Base-by-base conservation (phyloP, 1,139 yeast species). In the Pichia sp. region DNA sequence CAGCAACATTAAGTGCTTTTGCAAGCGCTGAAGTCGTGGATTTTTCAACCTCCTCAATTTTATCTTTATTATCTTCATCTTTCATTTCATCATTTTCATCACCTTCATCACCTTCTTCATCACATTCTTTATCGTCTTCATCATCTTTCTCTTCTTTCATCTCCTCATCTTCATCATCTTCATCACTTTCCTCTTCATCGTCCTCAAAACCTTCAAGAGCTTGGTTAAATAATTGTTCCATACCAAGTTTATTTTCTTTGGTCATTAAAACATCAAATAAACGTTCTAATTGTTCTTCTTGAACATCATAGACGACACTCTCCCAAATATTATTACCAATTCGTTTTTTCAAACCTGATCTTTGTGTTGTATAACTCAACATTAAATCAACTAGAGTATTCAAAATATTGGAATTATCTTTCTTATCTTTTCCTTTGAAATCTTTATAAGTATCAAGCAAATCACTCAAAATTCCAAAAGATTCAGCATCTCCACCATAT, bases 221-320 rank as follows among this genome's bases (percentile, higher is more conserved):
- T 11, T 74, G 77, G 43, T 83, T 88, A 59, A 89, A 91, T 53
- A 91, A 62, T 34, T 74, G 74, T 29, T 74, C 73, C 59, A 86
- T 95, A 1, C 97, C 97, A 49, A 80, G 80, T 50, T 80, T 76
- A 57, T 83, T 86, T 59, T 91, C 98, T 55, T 76, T 78, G 0
- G 94, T 75, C 11, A 65, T 65, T 47, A 91, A 68, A 18, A 88
- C 81, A 51, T 84, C 86, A 46, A 73, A 74, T 42, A 89, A 60
- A 27, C 80, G 64, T 33, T 70, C 66, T 38, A 88, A 62, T 45
- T 86, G 77, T 14, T 66, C 68, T 20, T 60, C 64, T 11, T 69
- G 70, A 23, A 79, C 61, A 29, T 70, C 65, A 18, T 38, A 16
- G n/a, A 77, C 61, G 48, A 79, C 70, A 27, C 74, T 70, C 43